phyloP scores from a whole-genome alignment of 805 yeast species.

The Ogataea methylovora region DNA sequence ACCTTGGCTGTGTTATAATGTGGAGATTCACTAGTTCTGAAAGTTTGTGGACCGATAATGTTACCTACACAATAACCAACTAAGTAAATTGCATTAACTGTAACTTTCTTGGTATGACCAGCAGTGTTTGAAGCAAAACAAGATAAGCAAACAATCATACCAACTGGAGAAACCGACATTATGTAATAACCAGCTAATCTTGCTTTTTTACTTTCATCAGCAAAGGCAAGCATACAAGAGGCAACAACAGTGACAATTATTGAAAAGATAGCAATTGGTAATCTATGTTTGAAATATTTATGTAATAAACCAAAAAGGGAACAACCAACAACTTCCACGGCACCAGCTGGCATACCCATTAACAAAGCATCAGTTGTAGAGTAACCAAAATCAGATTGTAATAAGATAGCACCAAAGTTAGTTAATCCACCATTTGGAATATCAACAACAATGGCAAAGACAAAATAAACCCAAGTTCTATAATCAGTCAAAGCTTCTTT shows the following conservation, averaged over 20 bases:
- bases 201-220: conserved; percentile 13
- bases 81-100: conserved; percentile 46
- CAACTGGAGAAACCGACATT: conserved; percentile 19
- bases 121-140: conserved; percentile 36
- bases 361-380: conserved; percentile 22
- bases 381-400: conserved; percentile 26
- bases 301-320: conserved; percentile 20
- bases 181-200: conserved; percentile 25
- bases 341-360: conserved; percentile 32
- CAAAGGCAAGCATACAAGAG: conserved; percentile 25
- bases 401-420: conserved; percentile 36
- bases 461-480: conserved; percentile 41
- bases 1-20: conserved; percentile 48
- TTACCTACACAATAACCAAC: conserved; percentile 60
- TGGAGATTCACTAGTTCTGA: conserved; percentile 49
- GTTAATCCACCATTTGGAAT: conserved; percentile 40
- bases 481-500: conserved; percentile 42
- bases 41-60: conserved; percentile 66
- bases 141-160: conserved; percentile 18
- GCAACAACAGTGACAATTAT: conserved; percentile 18
- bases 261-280: conserved; percentile 23
- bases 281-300: conserved; percentile 21
- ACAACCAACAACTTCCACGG: conserved; percentile 24
- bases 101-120: conserved; percentile 59
- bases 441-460: conserved; percentile 34